Percentiles rank a stretch among this genome's conserved stretches.
Conservation (phyloP, 1,284 basidiomycete species). For the Agroathelia rolfsii region DNA sequence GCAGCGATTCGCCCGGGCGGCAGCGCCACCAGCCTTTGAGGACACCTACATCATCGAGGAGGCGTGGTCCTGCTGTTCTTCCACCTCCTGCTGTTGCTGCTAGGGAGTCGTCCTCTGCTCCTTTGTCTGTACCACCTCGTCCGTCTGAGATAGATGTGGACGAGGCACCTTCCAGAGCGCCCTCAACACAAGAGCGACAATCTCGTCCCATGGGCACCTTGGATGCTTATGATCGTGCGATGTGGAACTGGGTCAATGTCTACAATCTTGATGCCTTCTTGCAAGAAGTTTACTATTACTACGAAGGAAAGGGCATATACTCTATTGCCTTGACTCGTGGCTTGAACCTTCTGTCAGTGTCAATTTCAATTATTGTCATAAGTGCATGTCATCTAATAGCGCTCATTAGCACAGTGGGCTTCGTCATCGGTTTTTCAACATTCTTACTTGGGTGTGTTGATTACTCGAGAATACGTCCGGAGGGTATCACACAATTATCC, state of each 20-base stretch:
- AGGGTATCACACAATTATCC: constrained; percentile 54
- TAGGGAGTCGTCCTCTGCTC: constrained; percentile 10
- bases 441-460: constrained; percentile 94
- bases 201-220: constrained; percentile 57
- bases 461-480: constrained; percentile 67
- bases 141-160: constrained; percentile 52
- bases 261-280: constrained; percentile 93
- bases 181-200: constrained; percentile 17
- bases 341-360: constrained; percentile 82
- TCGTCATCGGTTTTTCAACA: constrained; percentile 94
- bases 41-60: constrained; percentile 29
- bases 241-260: constrained; percentile 99
- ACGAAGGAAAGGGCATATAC: constrained; percentile 91
- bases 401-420: constrained; percentile 77
- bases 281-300: constrained; percentile 93
- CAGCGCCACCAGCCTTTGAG: constrained; percentile 40
- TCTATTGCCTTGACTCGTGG: constrained; percentile 85
- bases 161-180: constrained; percentile 15
- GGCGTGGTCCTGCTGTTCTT: too few relatives aligned
- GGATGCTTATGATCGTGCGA: constrained; percentile 78
- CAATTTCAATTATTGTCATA: constrained; percentile 11
- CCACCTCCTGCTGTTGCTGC: too few relatives aligned
- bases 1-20: too few relatives aligned
- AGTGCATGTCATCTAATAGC: constrained; percentile 18
- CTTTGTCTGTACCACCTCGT: constrained; percentile 49